Evolutionary conservation across 2,329 filamentous ascomycete genomes (phyloP).

Genomic region (Uncinocarpus reesii): DNA sequence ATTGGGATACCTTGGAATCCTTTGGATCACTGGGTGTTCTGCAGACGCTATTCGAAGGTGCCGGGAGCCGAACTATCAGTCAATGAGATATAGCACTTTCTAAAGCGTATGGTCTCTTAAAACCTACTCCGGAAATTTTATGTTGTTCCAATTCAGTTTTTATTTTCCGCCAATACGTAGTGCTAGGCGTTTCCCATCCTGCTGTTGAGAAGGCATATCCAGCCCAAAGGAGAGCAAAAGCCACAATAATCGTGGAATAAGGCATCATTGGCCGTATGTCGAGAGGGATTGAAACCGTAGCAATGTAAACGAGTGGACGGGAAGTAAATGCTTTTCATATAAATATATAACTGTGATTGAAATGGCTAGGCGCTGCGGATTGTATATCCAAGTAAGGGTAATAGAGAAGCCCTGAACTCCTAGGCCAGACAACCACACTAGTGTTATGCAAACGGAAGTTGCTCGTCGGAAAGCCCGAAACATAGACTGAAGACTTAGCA

Average conservation of each 20-base stretch:
- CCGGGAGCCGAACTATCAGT: not conserved
- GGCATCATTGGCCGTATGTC: not conserved
- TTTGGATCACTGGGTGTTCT: no score
- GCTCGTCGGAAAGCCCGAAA: no score
- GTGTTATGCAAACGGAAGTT: no score
- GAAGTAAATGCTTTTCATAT: not conserved
- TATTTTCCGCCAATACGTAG: not conserved
- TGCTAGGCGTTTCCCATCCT: not conserved
- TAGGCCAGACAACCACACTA: no score
- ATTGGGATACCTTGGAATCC: not conserved
- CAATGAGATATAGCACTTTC: not conserved
- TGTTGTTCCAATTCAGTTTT: not conserved
- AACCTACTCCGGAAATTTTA: not conserved
- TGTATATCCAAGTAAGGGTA: no score
- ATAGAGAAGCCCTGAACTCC: no score
- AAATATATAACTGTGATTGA: not conserved
- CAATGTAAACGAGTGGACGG: not conserved
- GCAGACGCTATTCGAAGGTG: no score
- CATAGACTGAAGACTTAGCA: no score
- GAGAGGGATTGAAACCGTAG: not conserved
- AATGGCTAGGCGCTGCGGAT: no score
- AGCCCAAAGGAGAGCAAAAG: constrained; percentile 4
- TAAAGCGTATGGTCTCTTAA: not conserved
- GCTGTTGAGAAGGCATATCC: constrained; percentile 3
- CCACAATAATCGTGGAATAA: constrained; percentile 2